Base-by-base conservation (phyloP, 202 grass and related monocot genomes). In the Saccharum hybrid region DNA sequence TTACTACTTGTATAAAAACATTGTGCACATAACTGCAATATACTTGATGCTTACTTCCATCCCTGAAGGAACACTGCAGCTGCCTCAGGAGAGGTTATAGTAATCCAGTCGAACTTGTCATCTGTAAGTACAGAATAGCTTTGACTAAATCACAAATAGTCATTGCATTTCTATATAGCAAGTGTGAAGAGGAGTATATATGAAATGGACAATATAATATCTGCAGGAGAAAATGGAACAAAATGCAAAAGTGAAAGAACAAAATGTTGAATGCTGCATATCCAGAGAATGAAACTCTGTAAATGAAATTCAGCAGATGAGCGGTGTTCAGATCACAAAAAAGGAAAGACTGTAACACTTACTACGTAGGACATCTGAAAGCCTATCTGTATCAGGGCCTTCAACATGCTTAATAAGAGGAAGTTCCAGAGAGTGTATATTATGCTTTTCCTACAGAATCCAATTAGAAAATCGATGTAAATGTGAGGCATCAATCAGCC, bases 51-150 rank as follows among this genome's bases (percentile, higher is more conserved):
- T 94, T 98, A 98, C 96, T 90, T 98, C 93, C 96, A 98, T 68
- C 93, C 93, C 77, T 90, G 63, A 72, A 96, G 87, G 88, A 96
- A 96, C 54, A 98, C 96, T 52, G 89, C 79, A 59, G 89, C 96
- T 75, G 96, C 96, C 78, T 98, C 96, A 40, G 93, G 96, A 85
- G 96, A 98, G 54, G 89, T 98, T 80, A 94, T 83, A 71, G 86
- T 77, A 83, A 98, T 84, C 96, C 96, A 98, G 84, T 98, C 96
- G 77, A 98, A 98, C 38, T 82, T 81, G 52, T 88, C 61, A 74
- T 88, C 93, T 96, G 87, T 12, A 89, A 86, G 76, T 22, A 91
- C 34, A 74, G 8, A 88, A 76, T 34, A 76, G 7, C 19, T 12
- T 52, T 52, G 18, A 75, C 30, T 76, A 59, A 80, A 84, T 9